Base-by-base conservation (phyloP, 805 yeast genomes). In the Cyberlindnera maclurae region DNA sequence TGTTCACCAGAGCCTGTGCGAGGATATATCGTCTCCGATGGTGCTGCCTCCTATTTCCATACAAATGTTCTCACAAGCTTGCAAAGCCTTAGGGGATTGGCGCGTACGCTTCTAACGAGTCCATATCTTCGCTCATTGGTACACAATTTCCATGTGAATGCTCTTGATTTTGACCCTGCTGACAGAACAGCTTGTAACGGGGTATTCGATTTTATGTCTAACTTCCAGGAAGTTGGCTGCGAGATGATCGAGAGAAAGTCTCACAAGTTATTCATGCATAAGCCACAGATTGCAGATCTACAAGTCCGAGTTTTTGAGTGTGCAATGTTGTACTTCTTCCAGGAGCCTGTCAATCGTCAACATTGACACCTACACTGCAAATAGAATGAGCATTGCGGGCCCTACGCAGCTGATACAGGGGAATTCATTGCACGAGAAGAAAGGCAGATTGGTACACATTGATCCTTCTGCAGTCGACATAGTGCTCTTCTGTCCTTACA, bases 401-500 rank as follows among this genome's bases (percentile, higher is more conserved):
- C 17, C 31, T 13, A 34, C 12, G 8, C 38, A 42, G 26, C 32
- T 36, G 12, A 27, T 15, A 7, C 39, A 42, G 16, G 15, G 11
- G 17, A 26, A 20, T 27, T 13, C 29, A n/a, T 29, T 8, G 29
- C 29, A 15, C 31, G 34, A 15, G 22, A 43, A 31, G 11, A 26
- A 18, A 31, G 39, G 33, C 12, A 30, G 15, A 6, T 30, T 30
- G 9, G 15, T 30, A 20, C 22, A 30, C 12, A 30, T 30, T n/a
- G 20, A 30, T 12, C 17, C 20, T 8, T 16, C 37, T 33, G 34
- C 34, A 11, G 32, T 39, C 18, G 39, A 34, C 18, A 39, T 39
- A 40, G 24, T 34, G 41, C 39, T 48, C 4, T 48, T 48, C 31
- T 44, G 50, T 26, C 52, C 52, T 7, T 39, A 36, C 30, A 39